phyloP scores from a whole-genome alignment of 208 protist genomes.

The Wallacemonas sp. region DNA sequence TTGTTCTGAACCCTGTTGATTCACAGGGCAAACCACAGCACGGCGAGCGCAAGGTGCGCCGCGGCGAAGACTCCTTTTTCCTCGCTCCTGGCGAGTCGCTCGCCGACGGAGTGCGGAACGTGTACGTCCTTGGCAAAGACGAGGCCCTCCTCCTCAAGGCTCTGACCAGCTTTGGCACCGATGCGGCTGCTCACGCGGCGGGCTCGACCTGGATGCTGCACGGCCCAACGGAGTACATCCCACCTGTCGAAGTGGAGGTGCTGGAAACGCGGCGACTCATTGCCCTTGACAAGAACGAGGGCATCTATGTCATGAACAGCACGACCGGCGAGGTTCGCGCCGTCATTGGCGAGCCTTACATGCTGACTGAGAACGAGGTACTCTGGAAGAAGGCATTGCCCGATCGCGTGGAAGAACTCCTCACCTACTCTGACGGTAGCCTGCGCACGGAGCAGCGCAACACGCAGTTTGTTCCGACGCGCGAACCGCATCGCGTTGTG shows the following conservation, averaged over 20 bases:
- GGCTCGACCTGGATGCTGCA: slow-evolving; percentile 95
- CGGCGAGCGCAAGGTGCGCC: slow-evolving; percentile 84
- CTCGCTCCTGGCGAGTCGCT: slow-evolving; percentile 94
- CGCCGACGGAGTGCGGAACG: slow-evolving; percentile 74
- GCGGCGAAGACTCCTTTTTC: slow-evolving; percentile 94
- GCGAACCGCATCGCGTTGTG: slow-evolving; percentile 84
- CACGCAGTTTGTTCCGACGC: slow-evolving; percentile 30
- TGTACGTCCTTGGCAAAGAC: slow-evolving; percentile 90
- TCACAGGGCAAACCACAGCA: slow-evolving; percentile 63
- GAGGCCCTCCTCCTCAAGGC: slow-evolving; percentile 95
- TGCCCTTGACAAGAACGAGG: slow-evolving; percentile 96
- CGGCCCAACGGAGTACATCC: slow-evolving; percentile 93
- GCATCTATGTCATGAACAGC: slow-evolving; percentile 96
- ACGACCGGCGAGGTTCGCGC: slow-evolving; percentile 87
- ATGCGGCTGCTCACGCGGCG: slow-evolving; percentile 48
- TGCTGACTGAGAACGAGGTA: slow-evolving; percentile 94
- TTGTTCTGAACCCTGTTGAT: slow-evolving; percentile 91
- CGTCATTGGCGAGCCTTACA: slow-evolving; percentile 91
- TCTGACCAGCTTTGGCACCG: slow-evolving; percentile 71
- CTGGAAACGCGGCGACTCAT: slow-evolving; percentile 90
- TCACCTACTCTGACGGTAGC: slow-evolving; percentile 61
- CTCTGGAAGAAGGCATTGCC: slow-evolving; percentile 95
- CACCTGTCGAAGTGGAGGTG: slow-evolving; percentile 87
- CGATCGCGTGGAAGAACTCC: slow-evolving; percentile 88
- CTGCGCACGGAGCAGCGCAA: slow-evolving; percentile 29